These are phyloP conservation scores for Musa troglodytarum DNA, from an alignment of 176 grass and related monocot species.

Conservation along the genomic window DNA sequence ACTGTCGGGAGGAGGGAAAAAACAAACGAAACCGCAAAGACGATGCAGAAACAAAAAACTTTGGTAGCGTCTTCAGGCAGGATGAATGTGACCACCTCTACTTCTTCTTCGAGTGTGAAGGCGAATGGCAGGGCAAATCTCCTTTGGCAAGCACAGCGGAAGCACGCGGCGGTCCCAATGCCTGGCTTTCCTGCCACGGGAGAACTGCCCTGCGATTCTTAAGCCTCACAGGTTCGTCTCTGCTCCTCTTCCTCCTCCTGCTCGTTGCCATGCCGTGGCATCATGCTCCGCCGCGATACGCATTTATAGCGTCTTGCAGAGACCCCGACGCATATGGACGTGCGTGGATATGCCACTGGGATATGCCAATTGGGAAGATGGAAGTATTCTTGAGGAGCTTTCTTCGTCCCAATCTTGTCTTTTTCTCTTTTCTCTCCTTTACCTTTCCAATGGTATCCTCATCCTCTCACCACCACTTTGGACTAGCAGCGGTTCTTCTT, in stretches of 20 bases:
- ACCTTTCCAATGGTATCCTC: neutral
- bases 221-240: neutral
- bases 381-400: conserved; percentile 9
- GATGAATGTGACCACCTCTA: no score
- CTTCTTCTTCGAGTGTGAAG: no score
- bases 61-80: no score
- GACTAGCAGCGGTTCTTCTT: no score
- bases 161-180: neutral
- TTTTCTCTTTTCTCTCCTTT: neutral
- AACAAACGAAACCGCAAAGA: no score
- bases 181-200: conserved; percentile 21
- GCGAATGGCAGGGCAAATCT: conserved; percentile 45
- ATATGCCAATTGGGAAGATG: conserved; percentile 17
- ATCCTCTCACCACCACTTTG: no score
- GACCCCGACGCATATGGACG: no score
- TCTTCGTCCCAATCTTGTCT: neutral
- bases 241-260: neutral
- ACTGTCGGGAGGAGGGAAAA: no score
- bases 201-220: conserved; percentile 31
- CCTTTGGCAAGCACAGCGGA: conserved; percentile 31
- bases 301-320: no score
- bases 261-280: no score
- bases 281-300: no score
- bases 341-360: neutral
- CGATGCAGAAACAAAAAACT: no score